Percentiles rank a stretch among this genome's conserved stretches.
Conservation (phyloP, 345 rosid genomes). For the Anacardium occidentale region DNA sequence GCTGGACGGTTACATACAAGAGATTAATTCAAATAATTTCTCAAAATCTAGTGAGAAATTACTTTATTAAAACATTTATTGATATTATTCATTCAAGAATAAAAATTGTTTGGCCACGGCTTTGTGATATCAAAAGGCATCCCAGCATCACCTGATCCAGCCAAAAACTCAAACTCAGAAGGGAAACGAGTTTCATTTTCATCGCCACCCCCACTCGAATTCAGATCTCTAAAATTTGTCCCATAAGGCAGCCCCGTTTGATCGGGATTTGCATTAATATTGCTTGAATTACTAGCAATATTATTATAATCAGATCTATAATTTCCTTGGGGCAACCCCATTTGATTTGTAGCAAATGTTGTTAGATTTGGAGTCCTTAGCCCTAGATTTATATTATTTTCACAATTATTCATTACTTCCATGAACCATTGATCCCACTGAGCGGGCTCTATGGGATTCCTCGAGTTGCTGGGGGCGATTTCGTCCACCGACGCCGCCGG, state of each 20-base stretch:
- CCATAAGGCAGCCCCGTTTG: not conserved
- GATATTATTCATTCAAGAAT: not conserved
- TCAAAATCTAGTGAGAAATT: no score
- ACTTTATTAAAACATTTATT: no score
- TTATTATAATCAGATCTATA: not conserved
- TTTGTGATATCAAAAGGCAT: conserved; percentile 10
- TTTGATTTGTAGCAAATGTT: not conserved
- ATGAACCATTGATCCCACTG: conserved; percentile 11
- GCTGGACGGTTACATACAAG: no score
- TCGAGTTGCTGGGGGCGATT: not conserved
- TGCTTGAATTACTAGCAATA: no score
- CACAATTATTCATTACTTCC: not conserved
- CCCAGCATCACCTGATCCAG: conserved; percentile 9
- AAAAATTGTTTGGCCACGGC: conserved; percentile 1
- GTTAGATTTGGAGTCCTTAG: not conserved
- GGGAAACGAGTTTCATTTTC: not conserved
- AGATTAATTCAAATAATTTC: no score
- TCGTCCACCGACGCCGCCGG: not conserved
- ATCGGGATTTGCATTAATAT: not conserved
- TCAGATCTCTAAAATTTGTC: not conserved
- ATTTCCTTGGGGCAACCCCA: not conserved
- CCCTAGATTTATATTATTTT: not conserved
- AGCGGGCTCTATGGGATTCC: not conserved
- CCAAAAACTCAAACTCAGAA: not conserved
- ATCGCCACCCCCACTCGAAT: not conserved